phyloP scores from a whole-genome alignment of 2,329 filamentous ascomycete genomes.

The Paraphaeosphaeria minitans region DNA sequence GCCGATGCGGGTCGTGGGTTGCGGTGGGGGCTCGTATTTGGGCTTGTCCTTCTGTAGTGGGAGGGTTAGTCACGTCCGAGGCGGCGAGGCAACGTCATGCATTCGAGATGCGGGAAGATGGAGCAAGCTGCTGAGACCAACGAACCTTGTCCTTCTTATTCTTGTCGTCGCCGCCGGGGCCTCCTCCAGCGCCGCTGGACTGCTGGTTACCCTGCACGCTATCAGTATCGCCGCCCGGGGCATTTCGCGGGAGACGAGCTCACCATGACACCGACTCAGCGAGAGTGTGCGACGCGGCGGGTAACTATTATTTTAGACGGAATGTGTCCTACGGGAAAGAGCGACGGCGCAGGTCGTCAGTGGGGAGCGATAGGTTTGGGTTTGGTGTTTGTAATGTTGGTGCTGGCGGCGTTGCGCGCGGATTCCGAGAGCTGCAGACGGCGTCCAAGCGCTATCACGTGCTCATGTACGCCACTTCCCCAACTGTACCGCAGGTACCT shows the following conservation, averaged over 20 bases:
- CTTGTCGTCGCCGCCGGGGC: slow-evolving; percentile 73
- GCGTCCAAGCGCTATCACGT: slow-evolving; percentile 22
- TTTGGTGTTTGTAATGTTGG: slow-evolving; percentile 41
- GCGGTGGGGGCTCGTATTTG: slow-evolving; percentile 98
- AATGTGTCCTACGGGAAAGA: slow-evolving; percentile 1
- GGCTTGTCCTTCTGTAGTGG: slow-evolving; percentile 90
- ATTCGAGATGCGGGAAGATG: background rate
- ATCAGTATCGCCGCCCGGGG: slow-evolving; percentile 46
- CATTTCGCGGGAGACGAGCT: slow-evolving; percentile 25
- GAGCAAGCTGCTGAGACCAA: slow-evolving; percentile 1
- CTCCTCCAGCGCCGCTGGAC: slow-evolving; percentile 82
- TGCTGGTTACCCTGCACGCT: slow-evolving; percentile 74
- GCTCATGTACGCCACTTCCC: slow-evolving; percentile 30
- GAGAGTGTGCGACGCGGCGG: background rate
- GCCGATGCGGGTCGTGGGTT: slow-evolving; percentile 93
- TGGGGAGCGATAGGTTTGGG: slow-evolving; percentile 27
- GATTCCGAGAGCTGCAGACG: slow-evolving; percentile 26
- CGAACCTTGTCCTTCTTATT: slow-evolving; percentile 81
- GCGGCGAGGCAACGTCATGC: slow-evolving; percentile 15
- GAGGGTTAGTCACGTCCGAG: slow-evolving; percentile 20
- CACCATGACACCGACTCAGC: slow-evolving; percentile 41
- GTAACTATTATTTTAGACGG: background rate
- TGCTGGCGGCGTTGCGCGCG: slow-evolving; percentile 29
- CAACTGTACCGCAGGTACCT: slow-evolving; percentile 21
- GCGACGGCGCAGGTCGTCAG: slow-evolving; percentile 6